These are phyloP conservation scores for Aspergillus egyptiacus DNA, from an alignment of 495 filamentous ascomycete species.

Conservation along the genomic window DNA sequence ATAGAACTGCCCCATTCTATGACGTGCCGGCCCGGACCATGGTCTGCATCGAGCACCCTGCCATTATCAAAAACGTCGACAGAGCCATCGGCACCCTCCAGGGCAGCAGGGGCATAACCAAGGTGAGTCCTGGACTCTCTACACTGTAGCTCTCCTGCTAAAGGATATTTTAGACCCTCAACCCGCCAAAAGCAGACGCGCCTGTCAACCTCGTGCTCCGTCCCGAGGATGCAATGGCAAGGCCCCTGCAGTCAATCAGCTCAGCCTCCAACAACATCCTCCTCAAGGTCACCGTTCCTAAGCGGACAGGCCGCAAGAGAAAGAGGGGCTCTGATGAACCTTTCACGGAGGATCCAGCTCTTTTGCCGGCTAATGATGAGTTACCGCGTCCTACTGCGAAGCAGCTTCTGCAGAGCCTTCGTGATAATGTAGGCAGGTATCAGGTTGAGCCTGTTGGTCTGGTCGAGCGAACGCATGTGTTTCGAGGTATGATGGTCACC, in stretches of 20 bases:
- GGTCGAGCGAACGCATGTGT: slow-evolving; percentile 77
- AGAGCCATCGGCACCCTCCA: slow-evolving; percentile 77
- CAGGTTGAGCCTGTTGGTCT: slow-evolving; percentile 63
- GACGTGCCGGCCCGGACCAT: slow-evolving; percentile 57
- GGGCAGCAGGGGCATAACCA: slow-evolving; percentile 54
- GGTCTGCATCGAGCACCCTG: slow-evolving; percentile 82
- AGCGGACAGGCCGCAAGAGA: slow-evolving; percentile 75
- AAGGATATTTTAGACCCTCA: slow-evolving; percentile 31
- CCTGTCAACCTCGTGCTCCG: slow-evolving; percentile 58
- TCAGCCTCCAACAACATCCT: slow-evolving; percentile 71
- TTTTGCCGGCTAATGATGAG: slow-evolving; percentile 3
- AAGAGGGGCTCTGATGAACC: slow-evolving; percentile 66
- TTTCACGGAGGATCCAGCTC: slow-evolving; percentile 37
- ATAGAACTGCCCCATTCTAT: slow-evolving; percentile 47
- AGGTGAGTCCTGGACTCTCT: slow-evolving; percentile 42
- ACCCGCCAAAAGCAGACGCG: slow-evolving; percentile 34
- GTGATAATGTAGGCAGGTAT: slow-evolving; percentile 66
- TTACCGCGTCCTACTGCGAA: slow-evolving; percentile 25
- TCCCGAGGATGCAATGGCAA: slow-evolving; percentile 69
- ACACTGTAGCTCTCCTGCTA: too few species aligned
- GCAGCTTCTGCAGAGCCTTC: slow-evolving; percentile 57
- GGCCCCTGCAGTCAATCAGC: slow-evolving; percentile 65
- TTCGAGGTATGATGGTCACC: slow-evolving; percentile 68
- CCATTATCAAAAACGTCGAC: slow-evolving; percentile 73
- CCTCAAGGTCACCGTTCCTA: slow-evolving; percentile 81